Base-by-base conservation (phyloP, 495 filamentous ascomycete species). In the Mycothermus thermophilus region DNA sequence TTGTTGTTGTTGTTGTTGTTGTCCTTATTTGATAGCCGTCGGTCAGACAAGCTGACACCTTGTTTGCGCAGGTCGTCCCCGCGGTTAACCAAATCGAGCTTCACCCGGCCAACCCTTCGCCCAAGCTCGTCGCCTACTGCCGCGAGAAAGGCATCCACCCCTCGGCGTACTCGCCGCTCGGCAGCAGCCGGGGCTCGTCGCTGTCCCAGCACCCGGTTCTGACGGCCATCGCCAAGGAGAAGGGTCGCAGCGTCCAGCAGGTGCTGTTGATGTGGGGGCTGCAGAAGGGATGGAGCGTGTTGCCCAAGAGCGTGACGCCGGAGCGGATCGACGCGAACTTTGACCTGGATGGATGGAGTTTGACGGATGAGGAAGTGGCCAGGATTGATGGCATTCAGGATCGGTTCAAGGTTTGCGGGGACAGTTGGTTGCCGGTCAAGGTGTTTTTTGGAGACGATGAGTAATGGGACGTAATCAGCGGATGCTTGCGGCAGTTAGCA, bases 51-150 rank as follows among this genome's bases (percentile, higher is more conserved):
- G 10, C 4, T 12, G 18, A 18, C 8, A 9, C 8, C 5, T 13
- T 15, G 32, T 67, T 72, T 25, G 20, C 25, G 42, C 55, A 73
- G 71, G 79, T 75, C 44, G 66, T 79, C 31, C 86, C 86, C 10
- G 79, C 80, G 8, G 83, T 87, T 43, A 92, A 93, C 70, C 84
- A 93, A 64, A 77, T 93, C 52, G 86, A 94, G 59, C 62, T 87
- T n/a, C 83, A 92, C 61, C 83, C 83, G 24, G 74, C 79, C 58
- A 77, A 77, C 60, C 80, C 77, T 6, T 79, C 74, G 1, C 81
- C 81, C 15, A 85, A 86, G 63, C 69, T 90, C 22, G 65, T 87
- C 19, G 75, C 75, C 25, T 87, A 79, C 59, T 72, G 70, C 64
- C 66, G 59, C 13, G 60, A 62, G 27, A 79, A 79, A 60, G 74